Percentiles rank a stretch among this genome's conserved stretches.
phyloP scores from a whole-genome alignment of 495 filamentous ascomycete species.

The Xylaria curta region DNA sequence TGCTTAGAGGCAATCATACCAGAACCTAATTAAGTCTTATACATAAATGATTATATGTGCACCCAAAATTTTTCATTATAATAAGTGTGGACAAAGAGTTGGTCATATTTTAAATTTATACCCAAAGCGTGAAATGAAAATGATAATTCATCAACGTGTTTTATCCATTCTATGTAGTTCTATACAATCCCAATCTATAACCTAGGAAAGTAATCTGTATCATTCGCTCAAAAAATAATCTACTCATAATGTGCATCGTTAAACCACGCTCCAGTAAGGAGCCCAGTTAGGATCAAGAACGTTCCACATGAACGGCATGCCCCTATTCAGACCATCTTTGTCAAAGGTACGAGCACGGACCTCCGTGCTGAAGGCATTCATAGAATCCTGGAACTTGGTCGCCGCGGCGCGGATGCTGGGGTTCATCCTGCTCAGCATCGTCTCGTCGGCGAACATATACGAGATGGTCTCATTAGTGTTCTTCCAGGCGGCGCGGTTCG shows the following conservation, averaged over 20 bases:
- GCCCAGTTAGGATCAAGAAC: slow-evolving; percentile 38
- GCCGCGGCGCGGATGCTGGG: slow-evolving; percentile 28
- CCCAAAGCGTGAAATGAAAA: background rate
- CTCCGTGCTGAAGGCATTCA: slow-evolving; percentile 37
- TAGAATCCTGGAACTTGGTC: slow-evolving; percentile 29
- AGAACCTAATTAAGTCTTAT: background rate
- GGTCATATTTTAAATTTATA: background rate
- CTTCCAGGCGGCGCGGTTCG: slow-evolving; percentile 29
- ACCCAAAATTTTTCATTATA: background rate
- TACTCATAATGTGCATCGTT: background rate
- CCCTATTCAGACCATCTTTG: slow-evolving; percentile 40
- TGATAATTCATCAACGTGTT: background rate
- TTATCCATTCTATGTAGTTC: slow-evolving; percentile 10
- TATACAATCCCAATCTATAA: background rate
- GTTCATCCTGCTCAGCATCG: slow-evolving; percentile 34
- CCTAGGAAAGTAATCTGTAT: background rate
- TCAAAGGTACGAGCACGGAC: slow-evolving; percentile 41
- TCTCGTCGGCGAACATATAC: slow-evolving; percentile 40
- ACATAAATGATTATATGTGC: background rate
- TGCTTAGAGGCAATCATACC: background rate
- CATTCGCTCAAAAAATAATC: background rate
- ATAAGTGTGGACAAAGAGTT: background rate
- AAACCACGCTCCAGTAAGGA: slow-evolving; percentile 30
- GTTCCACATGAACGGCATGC: slow-evolving; percentile 50
- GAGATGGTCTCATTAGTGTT: slow-evolving; percentile 35